Evolutionary conservation across 2,329 filamentous ascomycete genomes (phyloP), one percentile per base, ranked within the genome.

Genomic region (Anthostomella pinea): DNA sequence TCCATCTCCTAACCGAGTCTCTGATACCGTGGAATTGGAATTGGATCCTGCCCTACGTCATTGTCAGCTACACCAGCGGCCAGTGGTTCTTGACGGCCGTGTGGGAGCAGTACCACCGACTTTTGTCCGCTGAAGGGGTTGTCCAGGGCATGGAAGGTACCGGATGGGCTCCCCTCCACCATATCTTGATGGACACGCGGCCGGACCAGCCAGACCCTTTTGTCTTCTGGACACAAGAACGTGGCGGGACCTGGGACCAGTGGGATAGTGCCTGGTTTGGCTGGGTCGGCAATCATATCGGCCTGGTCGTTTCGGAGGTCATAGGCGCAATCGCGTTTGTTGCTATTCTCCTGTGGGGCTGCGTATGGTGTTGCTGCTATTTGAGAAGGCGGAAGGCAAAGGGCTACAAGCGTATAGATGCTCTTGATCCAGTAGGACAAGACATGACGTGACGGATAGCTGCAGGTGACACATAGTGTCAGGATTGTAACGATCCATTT

Each of bases 31-130:
- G 84, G 59, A 75, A 85, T 57, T 75, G 77, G 54, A 75, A 75
- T 49, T 87, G 81, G 78, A 57, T 81, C 8, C 66, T 87, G 20
- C 82, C 83, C 0, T 86, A 87, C 57, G 79, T 87, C 51, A 85
- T 81, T n/a, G 79, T 87, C 56, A 86, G 84, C 78, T 83, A 80
- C 33, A 77, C 77, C 17, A 85, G 81, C 2, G 83, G 83, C 2
- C 82, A 83, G 7, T 68, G 85, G 41, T 87, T 83, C 63, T 65
- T 85, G 29, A 83, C 79, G 38, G 73, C 85, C 22, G 75, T 86
- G 44, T 87, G 83, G 83, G 75, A 83, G 52, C 73, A 83, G 54
- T 87, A 83, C 63, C 53, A 61, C 41, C 8, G 26, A 5, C 32
- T 44, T 18, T 39, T 57, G 13, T 24, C 34, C 9, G 15, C 28